phyloP scores from a whole-genome alignment of 352 stramenopile species.

The Globisporangium solare region DNA sequence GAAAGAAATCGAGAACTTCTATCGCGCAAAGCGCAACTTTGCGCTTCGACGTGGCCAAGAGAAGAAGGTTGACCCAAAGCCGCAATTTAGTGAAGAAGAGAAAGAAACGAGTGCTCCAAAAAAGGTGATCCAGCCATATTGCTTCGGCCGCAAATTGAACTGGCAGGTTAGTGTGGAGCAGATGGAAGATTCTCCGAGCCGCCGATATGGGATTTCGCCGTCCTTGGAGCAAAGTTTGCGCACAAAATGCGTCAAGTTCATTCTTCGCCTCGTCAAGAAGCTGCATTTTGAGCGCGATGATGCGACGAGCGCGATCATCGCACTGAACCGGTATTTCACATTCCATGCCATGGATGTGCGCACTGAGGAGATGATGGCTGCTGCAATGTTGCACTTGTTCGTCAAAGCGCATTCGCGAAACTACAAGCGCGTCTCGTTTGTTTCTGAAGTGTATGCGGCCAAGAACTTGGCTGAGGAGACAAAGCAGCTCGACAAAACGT shows the following conservation, averaged over 20 bases:
- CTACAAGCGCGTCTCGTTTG: conserved; percentile 56
- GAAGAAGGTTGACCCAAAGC: conserved; percentile 19
- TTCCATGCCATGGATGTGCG: conserved; percentile 61
- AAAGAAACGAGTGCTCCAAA: conserved; percentile 12
- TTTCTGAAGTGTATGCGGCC: conserved; percentile 65
- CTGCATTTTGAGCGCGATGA: conserved; percentile 67
- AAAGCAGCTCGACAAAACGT: conserved; percentile 20
- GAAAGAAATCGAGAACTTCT: conserved; percentile 64
- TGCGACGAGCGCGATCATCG: conserved; percentile 67
- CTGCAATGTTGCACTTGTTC: conserved; percentile 69
- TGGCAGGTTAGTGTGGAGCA: conserved; percentile 66
- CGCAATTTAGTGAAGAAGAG: too few species aligned
- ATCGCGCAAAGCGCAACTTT: conserved; percentile 43
- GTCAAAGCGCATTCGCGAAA: conserved; percentile 67
- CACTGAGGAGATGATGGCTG: conserved; percentile 63
- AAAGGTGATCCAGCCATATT: conserved; percentile 27
- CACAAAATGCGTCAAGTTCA: conserved; percentile 54
- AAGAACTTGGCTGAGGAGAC: conserved; percentile 28
- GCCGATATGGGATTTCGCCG: conserved; percentile 46
- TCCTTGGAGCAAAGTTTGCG: conserved; percentile 64
- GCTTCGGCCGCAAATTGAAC: conserved; percentile 67
- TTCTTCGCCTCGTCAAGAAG: conserved; percentile 57
- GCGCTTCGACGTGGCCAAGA: conserved; percentile 19
- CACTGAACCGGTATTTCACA: conserved; percentile 74
- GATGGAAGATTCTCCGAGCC: conserved; percentile 52